phyloP scores from a whole-genome alignment of 495 filamentous ascomycete genomes.

The Aspergillus kassunensis region DNA sequence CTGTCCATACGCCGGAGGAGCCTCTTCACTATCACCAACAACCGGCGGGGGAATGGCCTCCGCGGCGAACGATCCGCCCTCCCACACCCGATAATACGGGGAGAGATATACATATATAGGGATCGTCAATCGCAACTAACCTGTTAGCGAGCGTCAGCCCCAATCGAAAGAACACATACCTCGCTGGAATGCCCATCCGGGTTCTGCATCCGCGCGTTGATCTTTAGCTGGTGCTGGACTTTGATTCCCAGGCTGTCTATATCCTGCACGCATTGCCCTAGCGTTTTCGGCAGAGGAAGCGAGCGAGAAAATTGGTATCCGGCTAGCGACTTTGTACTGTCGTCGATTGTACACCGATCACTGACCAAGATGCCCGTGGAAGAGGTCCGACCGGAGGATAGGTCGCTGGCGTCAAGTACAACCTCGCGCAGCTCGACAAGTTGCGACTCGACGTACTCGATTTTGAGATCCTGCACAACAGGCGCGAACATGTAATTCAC shows the following conservation, averaged over 20 bases:
- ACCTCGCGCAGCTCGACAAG: background rate
- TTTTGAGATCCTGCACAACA: background rate
- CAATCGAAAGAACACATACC: background rate
- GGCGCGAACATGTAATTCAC: background rate
- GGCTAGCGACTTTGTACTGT: background rate
- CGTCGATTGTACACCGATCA: background rate
- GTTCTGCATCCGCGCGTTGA: conserved; percentile 5
- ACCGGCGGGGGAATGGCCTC: background rate
- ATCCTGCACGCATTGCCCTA: background rate
- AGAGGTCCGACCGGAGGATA: background rate
- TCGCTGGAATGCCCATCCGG: background rate
- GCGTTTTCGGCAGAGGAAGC: background rate
- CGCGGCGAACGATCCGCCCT: background rate
- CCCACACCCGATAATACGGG: background rate
- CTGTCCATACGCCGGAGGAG: background rate
- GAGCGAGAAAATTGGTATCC: background rate
- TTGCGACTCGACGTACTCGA: background rate
- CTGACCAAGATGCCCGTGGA: background rate
- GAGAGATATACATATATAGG: background rate
- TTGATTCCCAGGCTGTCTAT: background rate
- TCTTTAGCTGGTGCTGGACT: background rate
- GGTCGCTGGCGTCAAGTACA: background rate
- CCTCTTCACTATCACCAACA: background rate
- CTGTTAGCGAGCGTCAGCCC: background rate
- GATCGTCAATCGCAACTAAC: background rate